Base-by-base conservation (phyloP, 257 asterid genomes). In the Craterostigma plantagineum region DNA sequence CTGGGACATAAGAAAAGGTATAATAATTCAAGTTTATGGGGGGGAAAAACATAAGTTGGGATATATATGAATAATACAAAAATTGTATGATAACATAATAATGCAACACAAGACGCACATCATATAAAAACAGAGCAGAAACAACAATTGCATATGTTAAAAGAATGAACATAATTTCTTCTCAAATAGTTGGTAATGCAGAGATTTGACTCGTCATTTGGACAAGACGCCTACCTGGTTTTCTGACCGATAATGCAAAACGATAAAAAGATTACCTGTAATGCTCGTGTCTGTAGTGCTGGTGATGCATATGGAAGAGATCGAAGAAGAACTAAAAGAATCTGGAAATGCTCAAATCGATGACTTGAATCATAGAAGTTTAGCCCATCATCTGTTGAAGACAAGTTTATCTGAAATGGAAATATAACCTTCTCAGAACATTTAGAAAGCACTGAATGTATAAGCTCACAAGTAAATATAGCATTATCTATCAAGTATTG, bases 311-410 rank as follows among this genome's bases (percentile, higher is more conserved):
- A 72, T 36, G 98, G 86, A 63, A 87, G 95, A 49, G 98, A 70
- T 44, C 75, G 83, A 40, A 87, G 70, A 55, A 87, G 92, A 70
- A 79, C 87, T 75, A 76, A 72, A 62, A 87, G 62, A 64, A 87
- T 71, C 59, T 77, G 79, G 50, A 82, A 63, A 63, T 87, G 90
- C 71, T 79, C 95, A 65, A 87, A 82, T 42, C 76, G 92, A 57
- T 82, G 86, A 33, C 95, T 80, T 42, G 95, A 72, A 66, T 87
- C 98, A 47, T 82, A 66, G 71, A 87, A 87, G 75, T 79, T 82
- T 48, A 82, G 65, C 47, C 93, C 95, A 63, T 87, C 92, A 43
- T 87, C 95, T 45, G 90, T 58, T 52, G 91, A 74, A 57, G 92
- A 72, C 47, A 68, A 75, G 57, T 79, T 87, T 60, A 87, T 74